These are phyloP conservation scores for Ambrosiella xylebori DNA, from an alignment of 2,329 filamentous ascomycete genomes.

Conservation along the genomic window DNA sequence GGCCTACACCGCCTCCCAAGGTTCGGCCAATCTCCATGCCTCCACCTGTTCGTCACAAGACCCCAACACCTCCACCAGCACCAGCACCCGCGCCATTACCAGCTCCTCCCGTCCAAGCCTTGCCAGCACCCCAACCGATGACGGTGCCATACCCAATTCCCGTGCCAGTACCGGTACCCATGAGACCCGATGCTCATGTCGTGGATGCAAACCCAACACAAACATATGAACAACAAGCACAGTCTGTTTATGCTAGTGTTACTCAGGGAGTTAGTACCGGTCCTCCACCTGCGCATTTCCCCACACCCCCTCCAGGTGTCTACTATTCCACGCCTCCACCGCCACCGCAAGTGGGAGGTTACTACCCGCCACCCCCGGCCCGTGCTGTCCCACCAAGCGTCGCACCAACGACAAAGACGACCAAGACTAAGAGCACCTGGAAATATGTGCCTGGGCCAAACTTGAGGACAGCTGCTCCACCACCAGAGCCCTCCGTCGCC, in stretches of 20 bases:
- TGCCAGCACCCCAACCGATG: not conserved
- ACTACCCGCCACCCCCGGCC: not conserved
- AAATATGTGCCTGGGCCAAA: not conserved
- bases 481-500: not conserved
- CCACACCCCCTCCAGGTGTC: not conserved
- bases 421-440: not conserved
- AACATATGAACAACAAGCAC: slow-evolving; percentile 1
- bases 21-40: slow-evolving; percentile 4
- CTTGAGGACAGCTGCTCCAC: not conserved
- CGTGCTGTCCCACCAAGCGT: not conserved
- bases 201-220: slow-evolving; percentile 5
- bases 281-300: not conserved
- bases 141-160: slow-evolving; percentile 8
- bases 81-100: not conserved
- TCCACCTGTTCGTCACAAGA: not conserved
- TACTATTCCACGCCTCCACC: not conserved
- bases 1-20: not conserved
- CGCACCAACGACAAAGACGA: not conserved
- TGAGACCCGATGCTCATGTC: slow-evolving; percentile 8
- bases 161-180: slow-evolving; percentile 7
- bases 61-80: slow-evolving; percentile 1
- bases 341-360: too few relatives aligned
- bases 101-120: not conserved
- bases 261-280: not conserved
- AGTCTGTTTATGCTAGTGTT: slow-evolving; percentile 1